Evolutionary conservation across 2,329 filamentous ascomycete genomes (phyloP), one percentile per base, ranked within the genome.

Genomic region (Periglandula ipomoeae): DNA sequence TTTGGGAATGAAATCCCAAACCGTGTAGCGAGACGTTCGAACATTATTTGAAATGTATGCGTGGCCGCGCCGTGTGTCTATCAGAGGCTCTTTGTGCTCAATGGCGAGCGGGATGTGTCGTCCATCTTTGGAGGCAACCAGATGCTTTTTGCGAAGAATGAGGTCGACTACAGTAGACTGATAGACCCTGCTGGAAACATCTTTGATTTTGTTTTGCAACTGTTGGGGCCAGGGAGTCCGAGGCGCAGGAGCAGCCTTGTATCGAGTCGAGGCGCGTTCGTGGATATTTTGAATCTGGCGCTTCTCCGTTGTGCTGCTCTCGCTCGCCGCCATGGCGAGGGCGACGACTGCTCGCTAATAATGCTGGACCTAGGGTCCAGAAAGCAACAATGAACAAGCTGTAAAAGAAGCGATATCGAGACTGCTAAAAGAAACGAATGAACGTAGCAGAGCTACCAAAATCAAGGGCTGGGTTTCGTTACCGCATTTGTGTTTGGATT

Each of bases 1-100:
- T 53, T 88, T 87, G 3, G 89, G 89, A 13, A 95, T 66, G 62
- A 95, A 95, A 63, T 90, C 86, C 75, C 83, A 89, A 2, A 87
- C 66, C 19, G 83, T 93, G 64, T 95, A 95, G 43, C 89, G 81
- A 54, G 85, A 89, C 0, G 87, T 91, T 38, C 88, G 81, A 55
- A 95, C 91, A 55, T 75, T 81, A 63, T 80, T 80, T 47, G 73
- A 73, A 41, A 79, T 60, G 61, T 73, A 80, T 6, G 69, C 56
- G 38, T 67, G 64, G 39, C 73, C 74, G 24, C 74, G 72, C 48
- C 75, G 70, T 32, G 72, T 63, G 57, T 80, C 76, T 47, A 73
- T 57, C 22, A 79, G 63, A 17, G 69, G 64, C 35, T 64, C 55
- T 30, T 64, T 58, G 44, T 64, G 60, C 53, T 68, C 62, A 53